Evolutionary conservation across 371 early-diverging fungal genomes (phyloP), one percentile per base, ranked within the genome.

Genomic region (Mucor saturninus): DNA sequence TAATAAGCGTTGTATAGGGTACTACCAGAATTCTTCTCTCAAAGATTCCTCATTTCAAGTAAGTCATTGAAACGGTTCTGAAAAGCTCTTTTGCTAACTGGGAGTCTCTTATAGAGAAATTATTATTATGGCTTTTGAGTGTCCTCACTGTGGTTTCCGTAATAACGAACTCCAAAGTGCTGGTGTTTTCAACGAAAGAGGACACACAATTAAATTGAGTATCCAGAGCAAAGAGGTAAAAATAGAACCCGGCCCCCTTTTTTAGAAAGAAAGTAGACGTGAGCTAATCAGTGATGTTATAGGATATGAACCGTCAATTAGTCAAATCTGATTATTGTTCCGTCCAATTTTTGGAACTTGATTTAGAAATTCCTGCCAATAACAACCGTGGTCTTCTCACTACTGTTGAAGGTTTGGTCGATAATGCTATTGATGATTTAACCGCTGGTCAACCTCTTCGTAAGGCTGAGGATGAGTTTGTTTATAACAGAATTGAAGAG

Each of bases 131-230:
- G 93, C 95, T 29, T 97, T 97, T 70, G 93, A 96, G 69, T 97
- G 98, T 72, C 88, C 91, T 43, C 95, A 95, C 81, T 97, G 98
- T 75, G 91, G 91, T 6, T 84, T 87, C 72, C 83, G 83, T 61
- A 95, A 95, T 77, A 97, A 94, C 75, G 96, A 95, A 76, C 83
- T 95, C 43, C 96, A 95, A 78, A 89, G 91, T 61, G 96, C 92
- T 42, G 89, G 92, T 49, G 83, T 87, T 30, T 81, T 95, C 35
- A 85, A 86, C 45, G 91, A 93, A 64, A 84, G 89, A 73, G 98
- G 96, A n/a, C 83, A 86, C 32, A 78, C 80, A 13, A 87, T 89
- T 59, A 83, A 80, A 39, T 87, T 90, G 64, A 58, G 74, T 26
- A 71, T 95, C 62, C 59, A 79, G 9, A 80, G 68, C 62, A 86